These are phyloP conservation scores for Ilyonectria sp. DNA, from an alignment of 2,329 filamentous ascomycete genomes.

Conservation along the genomic window DNA sequence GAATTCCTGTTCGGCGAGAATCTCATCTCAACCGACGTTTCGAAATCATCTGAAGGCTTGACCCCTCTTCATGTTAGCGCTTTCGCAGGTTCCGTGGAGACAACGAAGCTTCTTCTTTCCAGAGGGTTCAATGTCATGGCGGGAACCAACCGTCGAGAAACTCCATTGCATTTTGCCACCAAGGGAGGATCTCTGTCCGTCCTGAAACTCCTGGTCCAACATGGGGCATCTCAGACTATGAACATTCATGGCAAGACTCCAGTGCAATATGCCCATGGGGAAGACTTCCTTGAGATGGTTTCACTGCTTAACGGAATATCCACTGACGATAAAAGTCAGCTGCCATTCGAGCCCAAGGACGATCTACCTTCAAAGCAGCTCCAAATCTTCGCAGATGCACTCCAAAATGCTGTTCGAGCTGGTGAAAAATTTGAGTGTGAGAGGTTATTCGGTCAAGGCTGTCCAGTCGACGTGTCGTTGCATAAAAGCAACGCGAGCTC, in stretches of 20 bases:
- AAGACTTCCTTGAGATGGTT: not conserved
- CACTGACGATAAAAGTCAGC: too few relatives aligned
- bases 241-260: not conserved
- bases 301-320: not conserved
- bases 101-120: not conserved
- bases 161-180: conserved; percentile 14
- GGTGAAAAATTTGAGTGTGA: conserved; percentile 45
- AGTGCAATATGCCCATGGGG: not conserved
- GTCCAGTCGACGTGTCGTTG: not conserved
- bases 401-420: not conserved
- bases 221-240: not conserved
- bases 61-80: conserved; percentile 15
- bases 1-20: too few relatives aligned
- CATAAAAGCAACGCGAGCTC: not conserved
- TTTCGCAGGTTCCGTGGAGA: conserved; percentile 7
- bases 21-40: not conserved
- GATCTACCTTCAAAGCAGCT: not conserved
- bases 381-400: not conserved
- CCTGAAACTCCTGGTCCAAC: not conserved
- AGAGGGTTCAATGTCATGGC: not conserved
- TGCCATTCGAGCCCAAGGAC: not conserved
- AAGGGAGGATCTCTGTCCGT: not conserved
- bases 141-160: not conserved
- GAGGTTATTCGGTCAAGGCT: not conserved
- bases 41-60: not conserved